Evolutionary conservation across 306 rosid species (phyloP), one percentile per base, ranked within the genome.

Genomic region (Castanospermum australe): DNA sequence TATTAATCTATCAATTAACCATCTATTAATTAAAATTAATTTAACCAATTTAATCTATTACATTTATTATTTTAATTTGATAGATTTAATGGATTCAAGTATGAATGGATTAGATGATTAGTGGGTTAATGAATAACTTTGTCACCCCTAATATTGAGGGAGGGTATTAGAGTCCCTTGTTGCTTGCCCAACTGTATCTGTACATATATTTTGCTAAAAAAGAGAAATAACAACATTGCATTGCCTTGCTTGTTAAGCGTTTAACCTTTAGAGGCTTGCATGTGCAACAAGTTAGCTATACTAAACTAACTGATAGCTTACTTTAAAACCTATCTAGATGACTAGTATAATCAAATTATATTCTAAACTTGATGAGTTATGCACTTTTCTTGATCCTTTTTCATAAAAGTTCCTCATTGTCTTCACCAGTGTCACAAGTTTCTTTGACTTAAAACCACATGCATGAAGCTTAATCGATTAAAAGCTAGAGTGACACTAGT

Each of bases 341-440:
- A 47, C 21, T 55, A 39, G 7, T 22, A n/a, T 25, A 3, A 79
- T 65, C 80, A 22, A 62, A 77, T 85, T 69, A 70, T 32, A 65
- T 83, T 85, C 86, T 75, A 85, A 70, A 79, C 86, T 77, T 76
- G 71, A 64, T 69, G 74, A 51, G 57, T 56, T 62, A 4, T 22
- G 8, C 45, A 64, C 77, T 81, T 88, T 85, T 79, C 5, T 24
- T 72, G 15, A 67, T 79, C 74, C 84, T 84, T 84, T 84, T 84
- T 86, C 57, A 62, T 36, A 71, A 86, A 86, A 83, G 83, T 64
- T 80, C 15, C n/a, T 44, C 63, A 25, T 61, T 85, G 76, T 88
- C 86, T 82, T 85, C 79, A 82, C 83, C 64, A 3, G 10, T 66
- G 74, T 28, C 65, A 50, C 73, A 21, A 50, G 38, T 79, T 71